These are phyloP conservation scores for Saccharomyces mikatae DNA, from an alignment of 805 yeast species.

Conservation along the genomic window DNA sequence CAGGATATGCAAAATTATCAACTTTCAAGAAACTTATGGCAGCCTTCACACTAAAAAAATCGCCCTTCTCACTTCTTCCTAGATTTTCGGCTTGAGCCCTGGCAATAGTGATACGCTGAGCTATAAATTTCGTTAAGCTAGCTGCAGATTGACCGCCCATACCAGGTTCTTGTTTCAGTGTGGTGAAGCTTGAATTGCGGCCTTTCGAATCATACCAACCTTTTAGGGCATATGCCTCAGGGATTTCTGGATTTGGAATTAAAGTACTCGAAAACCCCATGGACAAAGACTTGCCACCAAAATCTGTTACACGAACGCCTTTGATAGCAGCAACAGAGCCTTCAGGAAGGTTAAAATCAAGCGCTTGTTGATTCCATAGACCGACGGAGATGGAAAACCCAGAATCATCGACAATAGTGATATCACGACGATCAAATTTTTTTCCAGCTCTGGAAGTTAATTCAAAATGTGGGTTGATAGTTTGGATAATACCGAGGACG, in stretches of 20 bases:
- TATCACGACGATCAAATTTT: conserved; percentile 86
- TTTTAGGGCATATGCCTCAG: conserved; percentile 78
- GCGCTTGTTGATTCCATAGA: conserved; percentile 83
- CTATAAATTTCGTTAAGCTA: conserved; percentile 35
- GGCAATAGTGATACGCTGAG: conserved; percentile 56
- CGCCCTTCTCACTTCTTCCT: conserved; percentile 72
- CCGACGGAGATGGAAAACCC: conserved; percentile 71
- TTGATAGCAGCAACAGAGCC: conserved; percentile 88
- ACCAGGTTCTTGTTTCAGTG: conserved; percentile 48
- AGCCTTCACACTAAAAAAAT: conserved; percentile 69
- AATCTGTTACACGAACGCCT: conserved; percentile 83
- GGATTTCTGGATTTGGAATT: conserved; percentile 75
- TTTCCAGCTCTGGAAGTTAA: conserved; percentile 86
- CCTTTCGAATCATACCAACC: conserved; percentile 95
- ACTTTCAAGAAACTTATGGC: conserved; percentile 61
- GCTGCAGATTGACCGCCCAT: conserved; percentile 28
- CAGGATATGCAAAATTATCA: conserved; percentile 81
- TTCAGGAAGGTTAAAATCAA: conserved; percentile 60
- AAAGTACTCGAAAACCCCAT: conserved; percentile 72
- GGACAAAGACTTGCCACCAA: conserved; percentile 76
- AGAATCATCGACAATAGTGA: conserved; percentile 77
- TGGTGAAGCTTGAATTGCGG: conserved; percentile 48
- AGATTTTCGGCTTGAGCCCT: conserved; percentile 59
- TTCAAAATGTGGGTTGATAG: conserved; percentile 65
- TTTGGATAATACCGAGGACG: conserved; percentile 78